Evolutionary conservation across 495 filamentous ascomycete species (phyloP).

Genomic region (Penicillium daleae): DNA sequence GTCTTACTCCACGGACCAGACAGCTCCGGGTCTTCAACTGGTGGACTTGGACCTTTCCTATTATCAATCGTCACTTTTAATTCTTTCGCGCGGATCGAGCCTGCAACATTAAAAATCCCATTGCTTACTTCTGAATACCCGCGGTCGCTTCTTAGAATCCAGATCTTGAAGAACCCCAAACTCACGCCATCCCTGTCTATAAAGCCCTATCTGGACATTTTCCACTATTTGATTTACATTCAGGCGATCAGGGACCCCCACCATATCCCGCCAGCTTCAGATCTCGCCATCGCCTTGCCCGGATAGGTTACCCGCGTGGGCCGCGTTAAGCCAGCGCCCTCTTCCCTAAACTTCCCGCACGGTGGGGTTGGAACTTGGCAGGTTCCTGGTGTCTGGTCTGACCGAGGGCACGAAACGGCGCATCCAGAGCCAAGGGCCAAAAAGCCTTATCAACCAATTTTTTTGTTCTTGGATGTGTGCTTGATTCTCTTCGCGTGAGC

Average conservation of each 20-base stretch:
- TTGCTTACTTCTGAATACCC: background rate
- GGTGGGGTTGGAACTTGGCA: constrained; percentile 21
- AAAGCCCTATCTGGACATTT: background rate
- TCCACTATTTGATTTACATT: background rate
- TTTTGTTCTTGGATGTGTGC: constrained; percentile 10
- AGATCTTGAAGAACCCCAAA: background rate
- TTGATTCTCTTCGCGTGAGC: background rate
- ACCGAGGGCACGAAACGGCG: constrained; percentile 18
- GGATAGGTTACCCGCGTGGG: background rate
- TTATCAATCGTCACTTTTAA: constrained; percentile 4
- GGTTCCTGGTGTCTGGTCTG: constrained; percentile 2
- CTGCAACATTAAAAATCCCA: background rate
- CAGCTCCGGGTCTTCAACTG: constrained; percentile 15
- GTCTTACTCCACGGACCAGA: constrained; percentile 16
- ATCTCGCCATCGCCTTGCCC: background rate
- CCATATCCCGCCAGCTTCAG: background rate
- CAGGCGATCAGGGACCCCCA: background rate
- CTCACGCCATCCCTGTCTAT: background rate
- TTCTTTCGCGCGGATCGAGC: background rate
- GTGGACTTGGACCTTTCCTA: background rate
- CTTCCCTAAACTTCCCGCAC: constrained; percentile 26
- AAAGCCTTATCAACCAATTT: constrained; percentile 8
- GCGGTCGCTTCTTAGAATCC: background rate
- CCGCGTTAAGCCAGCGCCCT: constrained; percentile 1
- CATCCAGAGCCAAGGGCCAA: constrained; percentile 15